Percentiles rank a stretch among this genome's conserved stretches.
phyloP scores from a whole-genome alignment of 2,329 filamentous ascomycete species.

The Colletotrichum camelliae region DNA sequence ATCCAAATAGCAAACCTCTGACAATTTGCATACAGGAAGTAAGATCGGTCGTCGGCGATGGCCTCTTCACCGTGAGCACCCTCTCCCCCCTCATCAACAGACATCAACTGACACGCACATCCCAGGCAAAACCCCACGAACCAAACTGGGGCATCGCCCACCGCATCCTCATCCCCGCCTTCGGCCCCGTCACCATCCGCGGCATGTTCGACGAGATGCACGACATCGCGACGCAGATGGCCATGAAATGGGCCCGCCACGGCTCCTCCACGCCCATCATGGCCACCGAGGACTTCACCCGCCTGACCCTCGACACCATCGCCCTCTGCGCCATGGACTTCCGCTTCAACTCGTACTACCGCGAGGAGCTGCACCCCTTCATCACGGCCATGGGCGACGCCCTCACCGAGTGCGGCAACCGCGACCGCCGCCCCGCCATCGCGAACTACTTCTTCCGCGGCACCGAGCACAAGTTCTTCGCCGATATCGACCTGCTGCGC shows the following conservation, averaged over 20 bases:
- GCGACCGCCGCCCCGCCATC: slow-evolving; percentile 50
- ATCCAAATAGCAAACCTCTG: slow-evolving; percentile 9
- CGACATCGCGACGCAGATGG: slow-evolving; percentile 57
- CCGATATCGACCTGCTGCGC: slow-evolving; percentile 57
- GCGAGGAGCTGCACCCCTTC: slow-evolving; percentile 36
- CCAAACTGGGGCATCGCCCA: slow-evolving; percentile 59
- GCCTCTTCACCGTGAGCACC: slow-evolving; percentile 24
- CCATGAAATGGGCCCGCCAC: slow-evolving; percentile 59
- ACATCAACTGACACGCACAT: background rate
- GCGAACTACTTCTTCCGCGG: slow-evolving; percentile 50
- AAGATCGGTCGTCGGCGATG: slow-evolving; percentile 57
- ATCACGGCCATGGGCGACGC: slow-evolving; percentile 66
- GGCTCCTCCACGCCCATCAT: slow-evolving; percentile 50
- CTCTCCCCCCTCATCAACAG: background rate
- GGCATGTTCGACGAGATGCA: slow-evolving; percentile 60
- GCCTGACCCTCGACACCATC: slow-evolving; percentile 66
- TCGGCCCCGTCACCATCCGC: slow-evolving; percentile 71
- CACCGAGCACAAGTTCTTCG: slow-evolving; percentile 48
- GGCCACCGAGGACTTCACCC: slow-evolving; percentile 64
- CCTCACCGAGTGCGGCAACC: slow-evolving; percentile 58
- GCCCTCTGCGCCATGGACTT: slow-evolving; percentile 64
- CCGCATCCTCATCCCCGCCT: slow-evolving; percentile 69
- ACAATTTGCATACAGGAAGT: slow-evolving; percentile 45
- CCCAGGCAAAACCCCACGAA: slow-evolving; percentile 18
- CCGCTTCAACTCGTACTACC: slow-evolving; percentile 68